Base-by-base conservation (phyloP, 1,284 basidiomycete species). In the Fomitopsis pinicola region DNA sequence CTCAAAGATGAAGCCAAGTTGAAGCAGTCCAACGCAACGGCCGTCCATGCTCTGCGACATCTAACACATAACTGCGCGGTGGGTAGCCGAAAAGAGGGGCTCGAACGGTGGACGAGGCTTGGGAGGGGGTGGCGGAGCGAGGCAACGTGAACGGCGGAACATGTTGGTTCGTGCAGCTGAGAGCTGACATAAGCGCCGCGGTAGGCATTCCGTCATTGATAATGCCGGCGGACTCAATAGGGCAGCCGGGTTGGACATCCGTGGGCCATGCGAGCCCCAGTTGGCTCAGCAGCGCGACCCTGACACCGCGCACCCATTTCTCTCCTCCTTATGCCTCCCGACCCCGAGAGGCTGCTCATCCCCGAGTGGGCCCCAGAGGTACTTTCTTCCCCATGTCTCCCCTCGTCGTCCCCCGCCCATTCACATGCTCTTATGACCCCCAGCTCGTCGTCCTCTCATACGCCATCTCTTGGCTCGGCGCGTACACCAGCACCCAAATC, bases 401-500 rank as follows among this genome's bases (percentile, higher is more conserved):
- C 33, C 54, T n/a, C 60, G 42, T 15, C 30, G 17, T 56, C 50
- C 26, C 48, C 10, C 48, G 26, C 30, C 33, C 19, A 33, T 35
- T 33, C 57, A 40, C n/a, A 40, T 62, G 55, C 53, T 60, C 30
- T 44, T 54, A 42, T 40, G 45, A 59, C 46, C 15, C 42, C 45
- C 58, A 73, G 71, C 68, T 73, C 60, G 61, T 73, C 52, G 66
- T 63, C 30, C 66, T 73, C n/a, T 73, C 71, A 42, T 73, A 67
- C 59, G 66, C 66, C 57, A 70, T 73, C 50, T 73, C 71, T 0
- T 72, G 71, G 71, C 64, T 73, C 3, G 71, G 71, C 45, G 69
- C 71, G 50, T 73, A 73, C 59, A 73, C 71, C 14, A 72, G 70
- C 66, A 73, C 70, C 0, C 71, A 73, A 59, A 70, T 73, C 58